These are phyloP conservation scores for Glaciozyma antarctica DNA, from an alignment of 768 basidiomycete genomes.

Conservation along the genomic window DNA sequence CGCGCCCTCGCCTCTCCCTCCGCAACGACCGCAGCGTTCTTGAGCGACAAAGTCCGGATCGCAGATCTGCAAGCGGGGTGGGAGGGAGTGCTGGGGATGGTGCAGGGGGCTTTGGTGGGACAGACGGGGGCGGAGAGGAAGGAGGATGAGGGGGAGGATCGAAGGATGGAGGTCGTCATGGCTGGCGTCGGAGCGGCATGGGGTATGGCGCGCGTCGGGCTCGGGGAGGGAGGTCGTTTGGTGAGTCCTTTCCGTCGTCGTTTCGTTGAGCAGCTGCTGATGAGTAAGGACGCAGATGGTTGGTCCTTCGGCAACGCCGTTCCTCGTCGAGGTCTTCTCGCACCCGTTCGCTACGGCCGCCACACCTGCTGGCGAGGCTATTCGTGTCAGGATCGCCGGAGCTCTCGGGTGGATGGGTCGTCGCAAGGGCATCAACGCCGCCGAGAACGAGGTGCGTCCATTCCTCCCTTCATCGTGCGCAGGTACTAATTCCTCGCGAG, in stretches of 20 bases:
- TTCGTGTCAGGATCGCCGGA: constrained; percentile 36
- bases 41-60: too few species aligned
- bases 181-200: constrained; percentile 37
- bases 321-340: constrained; percentile 19
- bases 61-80: constrained; percentile 20
- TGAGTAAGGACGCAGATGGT: constrained; percentile 1
- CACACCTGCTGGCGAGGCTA: constrained; percentile 26
- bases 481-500: background rate
- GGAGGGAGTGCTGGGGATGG: constrained; percentile 10
- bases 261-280: background rate
- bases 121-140: constrained; percentile 30
- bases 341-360: constrained; percentile 20
- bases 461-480: too few species aligned
- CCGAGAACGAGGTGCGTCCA: constrained; percentile 41
- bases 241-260: background rate
- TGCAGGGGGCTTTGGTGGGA: constrained; percentile 8
- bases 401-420: constrained; percentile 39
- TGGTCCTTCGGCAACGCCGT: constrained; percentile 17
- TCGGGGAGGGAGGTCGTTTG: constrained; percentile 20
- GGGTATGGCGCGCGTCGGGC: constrained; percentile 30
- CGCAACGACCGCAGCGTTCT: background rate
- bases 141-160: constrained; percentile 34
- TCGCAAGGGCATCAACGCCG: constrained; percentile 34
- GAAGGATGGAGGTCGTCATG: constrained; percentile 37
- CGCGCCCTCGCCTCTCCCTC: constrained; percentile 1